Evolutionary conservation across 192 early-diverging fungal genomes (phyloP).

Genomic region (Rhizoclosmatium sp.): DNA sequence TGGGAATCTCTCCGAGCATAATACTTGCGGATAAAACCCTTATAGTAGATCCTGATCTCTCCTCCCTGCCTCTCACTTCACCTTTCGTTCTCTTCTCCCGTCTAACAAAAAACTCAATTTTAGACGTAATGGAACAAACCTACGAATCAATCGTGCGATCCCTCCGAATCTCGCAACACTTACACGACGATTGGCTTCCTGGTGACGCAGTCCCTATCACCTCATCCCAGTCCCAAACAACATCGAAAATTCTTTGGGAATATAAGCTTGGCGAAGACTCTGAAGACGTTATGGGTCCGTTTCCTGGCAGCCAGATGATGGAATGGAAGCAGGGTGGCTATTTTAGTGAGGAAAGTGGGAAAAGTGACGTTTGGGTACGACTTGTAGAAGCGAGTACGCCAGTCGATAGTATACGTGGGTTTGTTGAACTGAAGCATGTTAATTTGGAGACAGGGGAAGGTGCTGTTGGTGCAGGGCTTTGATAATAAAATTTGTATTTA

Average conservation of each 20-base stretch:
- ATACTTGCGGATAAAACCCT: slow-evolving; percentile 29
- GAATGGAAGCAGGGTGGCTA: not conserved
- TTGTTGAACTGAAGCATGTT: slow-evolving; percentile 23
- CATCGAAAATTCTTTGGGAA: slow-evolving; percentile 36
- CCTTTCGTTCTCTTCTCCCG: not conserved
- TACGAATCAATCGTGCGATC: slow-evolving; percentile 58
- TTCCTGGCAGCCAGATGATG: slow-evolving; percentile 34
- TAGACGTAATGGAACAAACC: slow-evolving; percentile 54
- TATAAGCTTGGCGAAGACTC: slow-evolving; percentile 38
- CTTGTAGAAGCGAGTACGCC: slow-evolving; percentile 31
- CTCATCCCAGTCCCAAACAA: too few relatives aligned
- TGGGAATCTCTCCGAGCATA: slow-evolving; percentile 37
- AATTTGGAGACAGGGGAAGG: slow-evolving; percentile 11
- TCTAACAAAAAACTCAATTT: not conserved
- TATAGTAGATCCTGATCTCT: slow-evolving; percentile 28
- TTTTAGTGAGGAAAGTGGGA: not conserved
- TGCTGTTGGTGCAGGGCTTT: not conserved
- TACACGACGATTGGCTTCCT: slow-evolving; percentile 52
- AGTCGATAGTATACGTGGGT: slow-evolving; percentile 23
- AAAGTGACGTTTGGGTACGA: slow-evolving; percentile 25
- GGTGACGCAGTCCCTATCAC: slow-evolving; percentile 36
- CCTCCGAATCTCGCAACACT: slow-evolving; percentile 44
- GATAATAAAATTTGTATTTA: slow-evolving; percentile 6
- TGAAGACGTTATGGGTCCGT: slow-evolving; percentile 42
- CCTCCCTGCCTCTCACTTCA: not conserved